Evolutionary conservation across 2,329 filamentous ascomycete species (phyloP).

Genomic region (Colletotrichum somersetense): DNA sequence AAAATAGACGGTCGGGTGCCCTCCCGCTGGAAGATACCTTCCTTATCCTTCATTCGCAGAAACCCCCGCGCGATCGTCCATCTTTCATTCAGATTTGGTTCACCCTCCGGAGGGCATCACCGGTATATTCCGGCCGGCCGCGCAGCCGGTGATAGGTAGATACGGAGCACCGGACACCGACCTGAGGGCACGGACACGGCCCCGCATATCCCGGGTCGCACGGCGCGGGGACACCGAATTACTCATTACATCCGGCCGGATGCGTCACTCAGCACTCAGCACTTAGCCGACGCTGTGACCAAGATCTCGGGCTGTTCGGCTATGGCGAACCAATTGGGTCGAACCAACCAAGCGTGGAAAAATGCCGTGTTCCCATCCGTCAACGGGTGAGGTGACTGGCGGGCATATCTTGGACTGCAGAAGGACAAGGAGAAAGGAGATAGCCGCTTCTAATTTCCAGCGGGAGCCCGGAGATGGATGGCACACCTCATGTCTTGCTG

Average conservation of each 20-base stretch:
- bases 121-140: not conserved
- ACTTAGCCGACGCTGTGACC: not conserved
- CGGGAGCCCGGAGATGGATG: constrained; percentile 1
- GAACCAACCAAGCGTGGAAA: not conserved
- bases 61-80: not conserved
- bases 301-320: constrained; percentile 2
- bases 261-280: not conserved
- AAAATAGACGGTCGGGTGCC: too few species aligned
- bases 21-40: not conserved
- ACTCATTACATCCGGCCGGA: not conserved
- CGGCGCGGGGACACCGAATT: too few species aligned
- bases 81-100: too few species aligned
- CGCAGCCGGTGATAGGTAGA: not conserved
- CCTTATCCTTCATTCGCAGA: not conserved
- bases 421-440: not conserved
- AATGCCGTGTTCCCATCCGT: constrained; percentile 1
- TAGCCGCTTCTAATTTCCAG: not conserved
- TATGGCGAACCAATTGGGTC: not conserved
- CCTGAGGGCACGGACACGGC: not conserved
- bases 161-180: not conserved
- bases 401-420: not conserved
- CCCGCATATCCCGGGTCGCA: not conserved
- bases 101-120: not conserved
- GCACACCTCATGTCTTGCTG: constrained; percentile 8
- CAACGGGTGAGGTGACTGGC: not conserved